A percentile compares a stretch with the other conserved stretches of the same genome.
These are phyloP conservation scores for Ormosia semicastrata DNA, from an alignment of 306 rosid species.

Conservation along the genomic window DNA sequence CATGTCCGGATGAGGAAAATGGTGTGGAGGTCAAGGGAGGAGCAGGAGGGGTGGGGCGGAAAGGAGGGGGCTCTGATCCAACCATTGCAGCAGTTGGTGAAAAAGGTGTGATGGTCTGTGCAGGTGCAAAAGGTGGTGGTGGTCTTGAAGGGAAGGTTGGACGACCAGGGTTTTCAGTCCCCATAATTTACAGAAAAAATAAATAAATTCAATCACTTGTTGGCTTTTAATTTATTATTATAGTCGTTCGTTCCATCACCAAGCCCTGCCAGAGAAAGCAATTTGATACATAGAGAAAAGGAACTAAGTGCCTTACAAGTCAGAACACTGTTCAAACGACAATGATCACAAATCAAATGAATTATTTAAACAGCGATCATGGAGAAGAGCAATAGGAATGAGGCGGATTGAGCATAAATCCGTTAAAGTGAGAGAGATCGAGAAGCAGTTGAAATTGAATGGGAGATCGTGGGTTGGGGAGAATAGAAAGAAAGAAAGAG, in stretches of 20 bases:
- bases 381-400: too few relatives aligned
- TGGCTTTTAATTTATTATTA: slow-evolving; percentile 4
- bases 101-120: slow-evolving; percentile 66
- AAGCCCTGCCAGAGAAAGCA: slow-evolving; percentile 37
- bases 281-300: background rate
- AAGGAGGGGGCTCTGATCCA: slow-evolving; percentile 58
- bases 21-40: slow-evolving; percentile 49
- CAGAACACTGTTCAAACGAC: slow-evolving; percentile 1
- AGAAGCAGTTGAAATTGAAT: slow-evolving; percentile 14
- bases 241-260: slow-evolving; percentile 38
- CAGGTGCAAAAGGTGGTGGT: slow-evolving; percentile 55
- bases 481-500: background rate
- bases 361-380: too few relatives aligned
- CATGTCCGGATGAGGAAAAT: slow-evolving; percentile 49
- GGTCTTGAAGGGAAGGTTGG: slow-evolving; percentile 68
- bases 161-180: slow-evolving; percentile 82
- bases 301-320: slow-evolving; percentile 9
- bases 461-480: background rate
- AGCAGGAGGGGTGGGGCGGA: slow-evolving; percentile 52
- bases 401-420: background rate
- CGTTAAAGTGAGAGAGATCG: slow-evolving; percentile 4
- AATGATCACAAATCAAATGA: too few relatives aligned
- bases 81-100: slow-evolving; percentile 66
- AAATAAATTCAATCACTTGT: background rate
- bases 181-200: slow-evolving; percentile 35